Base-by-base conservation (phyloP, 75 land plant species). In the Chamaecyparis obtusa region DNA sequence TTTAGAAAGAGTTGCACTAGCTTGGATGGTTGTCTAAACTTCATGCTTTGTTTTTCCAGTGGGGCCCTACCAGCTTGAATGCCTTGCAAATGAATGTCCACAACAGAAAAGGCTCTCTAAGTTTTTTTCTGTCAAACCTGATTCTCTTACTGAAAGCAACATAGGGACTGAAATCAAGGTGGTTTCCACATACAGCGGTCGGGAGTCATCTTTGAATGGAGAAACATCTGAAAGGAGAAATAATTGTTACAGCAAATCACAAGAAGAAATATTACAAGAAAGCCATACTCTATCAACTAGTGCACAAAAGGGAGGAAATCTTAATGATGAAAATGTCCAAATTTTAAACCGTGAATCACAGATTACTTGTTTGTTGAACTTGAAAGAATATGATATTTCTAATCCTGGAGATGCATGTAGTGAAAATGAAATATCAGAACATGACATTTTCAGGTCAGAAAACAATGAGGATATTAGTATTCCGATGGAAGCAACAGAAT, bases 11-110 rank as follows among this genome's bases (percentile, higher is more conserved):
- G 44, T 8, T 24, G 33, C n/a, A 44, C 41, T 27, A 81, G 13
- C 46, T 44, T 43, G 11, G 51, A 64, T 17, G 51, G 24, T 46
- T 81, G 15, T 44, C 83, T 81, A n/a, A 81, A 27, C 27, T 44
- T 3, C 4, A 43, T 80, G 30, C 32, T 24, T 44, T 43, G 21
- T 27, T 37, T 84, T 81, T 85, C 60, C 74, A 95, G 96, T 95
- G 95, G 86, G 86, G 78, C 87, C 94, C 32, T 96, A 96, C 75
- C 94, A 92, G 80, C 92, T 93, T 49, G 93, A 96, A 49, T 90
- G 95, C 64, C 90, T 95, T 90, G 93, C 90, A 21, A 85, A 83
- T 89, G 90, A 88, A 49, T 84, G 84, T 86, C 83, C 90, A 35
- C 91, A 92, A 77, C 96, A 96, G 82, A 93, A 88, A 41, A 94